Percentiles rank a stretch among this genome's conserved stretches.
Evolutionary conservation across 2,329 filamentous ascomycete genomes (phyloP).

Genomic region (Aspergillus japonicus): DNA sequence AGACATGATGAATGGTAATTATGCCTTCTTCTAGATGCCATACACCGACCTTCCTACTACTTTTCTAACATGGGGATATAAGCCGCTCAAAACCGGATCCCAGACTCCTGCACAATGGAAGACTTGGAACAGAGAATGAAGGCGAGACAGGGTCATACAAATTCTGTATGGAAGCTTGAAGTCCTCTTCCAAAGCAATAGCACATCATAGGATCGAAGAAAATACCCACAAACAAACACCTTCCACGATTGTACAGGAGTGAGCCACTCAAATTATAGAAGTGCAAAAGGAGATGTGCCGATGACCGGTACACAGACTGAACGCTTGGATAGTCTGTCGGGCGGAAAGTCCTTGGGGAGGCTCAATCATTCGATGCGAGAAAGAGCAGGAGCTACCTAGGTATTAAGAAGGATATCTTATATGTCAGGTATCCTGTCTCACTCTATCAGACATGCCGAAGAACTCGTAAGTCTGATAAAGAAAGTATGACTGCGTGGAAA

Average conservation of each 20-base stretch:
- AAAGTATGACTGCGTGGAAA: constrained; percentile 14
- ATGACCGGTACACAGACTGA: constrained; percentile 11
- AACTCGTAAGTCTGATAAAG: constrained; percentile 19
- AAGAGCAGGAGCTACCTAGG: constrained; percentile 14
- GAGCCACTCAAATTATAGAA: not conserved
- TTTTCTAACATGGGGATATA: constrained; percentile 2
- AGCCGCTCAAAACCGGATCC: constrained; percentile 9
- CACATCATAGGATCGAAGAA: not conserved
- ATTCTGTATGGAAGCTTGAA: not conserved
- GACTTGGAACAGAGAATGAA: constrained; percentile 10
- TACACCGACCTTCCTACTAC: not conserved
- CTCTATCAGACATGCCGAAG: not conserved
- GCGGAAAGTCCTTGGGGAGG: not conserved
- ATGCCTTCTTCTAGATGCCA: not conserved
- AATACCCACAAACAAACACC: not conserved
- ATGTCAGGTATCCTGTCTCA: too few species aligned
- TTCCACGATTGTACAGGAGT: not conserved
- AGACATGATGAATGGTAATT: not conserved
- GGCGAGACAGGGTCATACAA: constrained; percentile 2
- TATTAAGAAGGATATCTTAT: constrained; percentile 1
- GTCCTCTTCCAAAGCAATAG: not conserved
- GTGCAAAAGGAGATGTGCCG: not conserved
- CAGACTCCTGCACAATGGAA: constrained; percentile 10
- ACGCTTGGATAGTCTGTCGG: constrained; percentile 18
- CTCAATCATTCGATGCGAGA: not conserved